Conservation (phyloP, 1,284 basidiomycete genomes). For the Papiliotrema laurentii region DNA sequence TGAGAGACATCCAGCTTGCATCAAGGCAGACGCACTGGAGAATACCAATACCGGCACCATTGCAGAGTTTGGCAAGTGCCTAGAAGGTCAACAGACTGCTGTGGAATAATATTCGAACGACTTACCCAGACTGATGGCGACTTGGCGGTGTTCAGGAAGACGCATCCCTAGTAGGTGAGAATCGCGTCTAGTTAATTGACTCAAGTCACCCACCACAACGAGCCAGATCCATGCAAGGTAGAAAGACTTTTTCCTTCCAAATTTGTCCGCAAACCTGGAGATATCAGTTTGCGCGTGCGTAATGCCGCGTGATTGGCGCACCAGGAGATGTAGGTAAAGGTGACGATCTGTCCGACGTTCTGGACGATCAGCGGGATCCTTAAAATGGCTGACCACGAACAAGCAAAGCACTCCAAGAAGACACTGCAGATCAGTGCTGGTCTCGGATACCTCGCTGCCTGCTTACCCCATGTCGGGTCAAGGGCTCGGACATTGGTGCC, state of each 20-base stretch:
- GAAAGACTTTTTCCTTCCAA: slow-evolving; percentile 18
- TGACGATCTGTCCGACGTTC: slow-evolving; percentile 19
- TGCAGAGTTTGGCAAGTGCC: slow-evolving; percentile 18
- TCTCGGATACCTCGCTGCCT: no score
- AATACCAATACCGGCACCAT: slow-evolving; percentile 18
- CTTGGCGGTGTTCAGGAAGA: slow-evolving; percentile 10
- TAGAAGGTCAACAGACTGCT: neutral
- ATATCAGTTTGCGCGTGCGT: neutral
- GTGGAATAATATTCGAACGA: neutral
- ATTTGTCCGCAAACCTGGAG: slow-evolving; percentile 12
- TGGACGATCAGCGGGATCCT: slow-evolving; percentile 2
- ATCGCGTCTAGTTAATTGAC: neutral
- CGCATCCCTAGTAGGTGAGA: slow-evolving; percentile 10
- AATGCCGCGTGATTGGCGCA: neutral
- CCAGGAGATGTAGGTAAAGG: slow-evolving; percentile 17
- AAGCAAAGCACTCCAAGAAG: slow-evolving; percentile 17
- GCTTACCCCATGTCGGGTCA: slow-evolving; percentile 16
- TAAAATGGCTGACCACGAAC: neutral
- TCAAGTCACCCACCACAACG: slow-evolving; percentile 8
- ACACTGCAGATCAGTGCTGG: slow-evolving; percentile 8
- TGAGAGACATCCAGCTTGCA: neutral
- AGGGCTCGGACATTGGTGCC: slow-evolving; percentile 8
- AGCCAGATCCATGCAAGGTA: slow-evolving; percentile 16
- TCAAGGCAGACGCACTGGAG: slow-evolving; percentile 12
- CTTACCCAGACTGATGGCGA: slow-evolving; percentile 16